phyloP scores from a whole-genome alignment of 2,329 filamentous ascomycete species.

The Penicillium frequentans region DNA sequence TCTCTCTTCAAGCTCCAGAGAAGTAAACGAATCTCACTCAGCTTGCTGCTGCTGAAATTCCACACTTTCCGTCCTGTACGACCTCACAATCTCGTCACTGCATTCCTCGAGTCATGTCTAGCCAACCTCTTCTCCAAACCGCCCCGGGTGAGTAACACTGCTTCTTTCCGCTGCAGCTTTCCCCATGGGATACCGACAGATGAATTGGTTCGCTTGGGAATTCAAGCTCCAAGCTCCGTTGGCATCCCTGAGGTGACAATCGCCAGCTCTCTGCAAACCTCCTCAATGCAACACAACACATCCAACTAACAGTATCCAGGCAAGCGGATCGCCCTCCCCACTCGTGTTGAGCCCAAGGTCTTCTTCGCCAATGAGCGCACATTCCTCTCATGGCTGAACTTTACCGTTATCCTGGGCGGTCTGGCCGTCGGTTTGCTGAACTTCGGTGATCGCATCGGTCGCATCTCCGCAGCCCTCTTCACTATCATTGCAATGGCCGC shows the following conservation, averaged over 20 bases:
- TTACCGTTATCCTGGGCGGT: conserved; percentile 96
- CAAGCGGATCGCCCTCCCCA: conserved; percentile 97
- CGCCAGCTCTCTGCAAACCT: not conserved
- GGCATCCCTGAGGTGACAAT: not conserved
- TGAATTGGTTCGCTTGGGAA: not conserved
- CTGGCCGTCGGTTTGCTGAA: conserved; percentile 96
- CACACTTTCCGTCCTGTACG: not conserved
- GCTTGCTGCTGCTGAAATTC: not conserved
- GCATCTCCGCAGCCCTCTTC: conserved; percentile 91
- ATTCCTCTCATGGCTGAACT: conserved; percentile 99
- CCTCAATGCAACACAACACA: not conserved
- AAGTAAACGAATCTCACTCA: not conserved
- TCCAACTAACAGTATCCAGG: conserved; percentile 53
- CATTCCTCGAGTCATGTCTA: conserved; percentile 69
- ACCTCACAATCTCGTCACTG: not conserved
- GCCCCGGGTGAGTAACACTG: conserved; percentile 68
- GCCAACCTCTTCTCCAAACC: conserved; percentile 92
- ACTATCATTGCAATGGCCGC: conserved; percentile 91
- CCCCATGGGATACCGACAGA: not conserved
- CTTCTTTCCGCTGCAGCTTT: not conserved
- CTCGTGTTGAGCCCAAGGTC: conserved; percentile 97
- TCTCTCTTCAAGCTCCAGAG: not conserved
- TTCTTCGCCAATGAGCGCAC: conserved; percentile 99
- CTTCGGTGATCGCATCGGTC: conserved; percentile 91
- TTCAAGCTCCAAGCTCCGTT: not conserved